Conservation (phyloP, 2,329 filamentous ascomycete species). For the Fusarium anthophilum region DNA sequence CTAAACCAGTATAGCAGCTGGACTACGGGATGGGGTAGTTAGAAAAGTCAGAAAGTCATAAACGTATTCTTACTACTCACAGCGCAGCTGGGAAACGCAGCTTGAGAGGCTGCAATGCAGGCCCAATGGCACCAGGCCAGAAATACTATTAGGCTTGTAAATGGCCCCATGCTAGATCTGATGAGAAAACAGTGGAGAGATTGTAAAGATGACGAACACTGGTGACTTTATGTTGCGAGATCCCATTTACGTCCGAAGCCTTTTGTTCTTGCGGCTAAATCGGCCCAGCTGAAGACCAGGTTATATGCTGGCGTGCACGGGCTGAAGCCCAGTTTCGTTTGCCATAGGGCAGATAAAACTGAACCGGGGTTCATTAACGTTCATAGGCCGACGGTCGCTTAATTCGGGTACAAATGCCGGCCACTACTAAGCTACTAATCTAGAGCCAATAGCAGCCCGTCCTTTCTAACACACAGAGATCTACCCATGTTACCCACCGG, state of each 20-base stretch:
- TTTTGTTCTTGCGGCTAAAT: not conserved
- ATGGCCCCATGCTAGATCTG: not conserved
- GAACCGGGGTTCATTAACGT: not conserved
- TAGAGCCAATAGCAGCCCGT: not conserved
- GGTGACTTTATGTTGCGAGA: not conserved
- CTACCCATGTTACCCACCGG: not conserved
- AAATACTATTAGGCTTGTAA: not conserved
- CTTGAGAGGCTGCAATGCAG: not conserved
- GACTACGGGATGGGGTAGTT: not conserved
- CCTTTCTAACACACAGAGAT: not conserved
- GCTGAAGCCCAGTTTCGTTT: not conserved
- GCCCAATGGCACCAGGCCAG: not conserved
- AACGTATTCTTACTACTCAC: not conserved
- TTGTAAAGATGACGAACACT: too few relatives aligned
- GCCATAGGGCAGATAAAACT: not conserved
- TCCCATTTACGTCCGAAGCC: not conserved
- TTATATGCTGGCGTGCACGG: not conserved
- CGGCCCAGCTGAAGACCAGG: not conserved
- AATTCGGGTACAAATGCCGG: not conserved
- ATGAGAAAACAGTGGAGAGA: not conserved
- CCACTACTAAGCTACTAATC: not conserved
- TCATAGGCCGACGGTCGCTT: not conserved
- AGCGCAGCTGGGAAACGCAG: not conserved
- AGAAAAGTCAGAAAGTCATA: not conserved
- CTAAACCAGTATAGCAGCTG: not conserved